A percentile compares a stretch with the other conserved stretches of the same genome.
Conservation (phyloP, 164 flowering plant genomes). For the Vitis rotundifolia region DNA sequence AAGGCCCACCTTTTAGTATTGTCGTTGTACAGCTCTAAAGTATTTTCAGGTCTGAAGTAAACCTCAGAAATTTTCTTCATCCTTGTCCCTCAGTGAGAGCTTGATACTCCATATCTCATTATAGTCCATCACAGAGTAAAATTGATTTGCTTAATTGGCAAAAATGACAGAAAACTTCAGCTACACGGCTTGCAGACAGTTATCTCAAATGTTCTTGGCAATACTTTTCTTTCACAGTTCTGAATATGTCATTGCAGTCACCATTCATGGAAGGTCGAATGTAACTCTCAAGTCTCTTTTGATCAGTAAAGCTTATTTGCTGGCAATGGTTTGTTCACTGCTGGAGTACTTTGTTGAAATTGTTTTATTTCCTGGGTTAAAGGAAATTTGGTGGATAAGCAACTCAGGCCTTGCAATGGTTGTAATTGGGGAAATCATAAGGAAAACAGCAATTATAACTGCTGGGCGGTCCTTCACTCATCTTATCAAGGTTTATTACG, state of each 20-base stretch:
- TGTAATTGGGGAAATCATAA: conserved; percentile 70
- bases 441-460: conserved; percentile 77
- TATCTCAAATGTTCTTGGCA: conserved; percentile 59
- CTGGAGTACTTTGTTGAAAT: conserved; percentile 67
- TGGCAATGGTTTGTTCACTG: conserved; percentile 75
- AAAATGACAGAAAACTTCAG: conserved; percentile 48
- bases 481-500: conserved; percentile 54
- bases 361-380: conserved; percentile 60
- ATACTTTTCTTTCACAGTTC: conserved; percentile 65
- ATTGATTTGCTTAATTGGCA: conserved; percentile 4
- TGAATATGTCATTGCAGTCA: conserved; percentile 62
- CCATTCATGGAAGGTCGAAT: conserved; percentile 58
- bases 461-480: conserved; percentile 89
- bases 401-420: conserved; percentile 71
- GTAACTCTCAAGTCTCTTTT: conserved; percentile 69
- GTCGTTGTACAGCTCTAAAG: not conserved
- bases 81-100: not conserved
- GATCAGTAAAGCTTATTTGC: conserved; percentile 64
- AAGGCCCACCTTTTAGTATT: too few species aligned
- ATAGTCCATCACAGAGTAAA: not conserved
- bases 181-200: conserved; percentile 59
- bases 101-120: not conserved
- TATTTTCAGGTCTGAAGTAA: conserved; percentile 14
- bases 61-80: not conserved
- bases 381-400: conserved; percentile 80